Evolutionary conservation across 805 yeast genomes (phyloP), one percentile per base, ranked within the genome.

Genomic region (Debaryomyces maramus): DNA sequence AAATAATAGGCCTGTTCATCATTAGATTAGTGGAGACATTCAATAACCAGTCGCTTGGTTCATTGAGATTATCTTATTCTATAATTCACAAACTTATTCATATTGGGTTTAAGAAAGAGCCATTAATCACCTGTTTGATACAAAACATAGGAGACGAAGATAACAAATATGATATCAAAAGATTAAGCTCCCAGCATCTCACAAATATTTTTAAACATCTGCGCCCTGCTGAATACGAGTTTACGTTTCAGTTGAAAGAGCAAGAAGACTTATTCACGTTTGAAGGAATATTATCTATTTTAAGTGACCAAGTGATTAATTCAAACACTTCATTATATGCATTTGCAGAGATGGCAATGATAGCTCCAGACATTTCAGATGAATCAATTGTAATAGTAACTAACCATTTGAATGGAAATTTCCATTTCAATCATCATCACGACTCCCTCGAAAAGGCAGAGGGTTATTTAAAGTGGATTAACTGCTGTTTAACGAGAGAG

Each of bases 11-110:
- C 4, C 18, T 19, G 28, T 63, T 66, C 42, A 68, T 73, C 13
- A 65, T 84, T 27, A 55, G 57, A 11, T 53, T 87, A 2, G 74
- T 88, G 26, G 88, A 88, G 43, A 44, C 70, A 0, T 70, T 88
- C 35, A 83, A 81, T 64, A 71, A 40, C 44, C 73, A 36, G 39
- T 60, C 32, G 39, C 65, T 43, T 58, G 57, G 36, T 40, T 51
- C 48, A 34, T 47, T 43, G 32, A 35, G 33, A 21, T 44, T 23
- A 32, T 51, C 65, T 6, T 45, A 47, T 38, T 21, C 34, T 6
- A 28, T 59, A 15, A 34, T 52, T 18, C 36, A 47, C 24, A 36
- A 43, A 1, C 39, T 68, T 9, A 38, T 55, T 1, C 36, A 20
- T 1, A 17, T 61, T 42, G 71, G 72, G 1, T 48, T 65, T 19